Percentiles rank a stretch among this genome's conserved stretches.
phyloP scores from a whole-genome alignment of 345 rosid genomes.

The Salix suchowensis region DNA sequence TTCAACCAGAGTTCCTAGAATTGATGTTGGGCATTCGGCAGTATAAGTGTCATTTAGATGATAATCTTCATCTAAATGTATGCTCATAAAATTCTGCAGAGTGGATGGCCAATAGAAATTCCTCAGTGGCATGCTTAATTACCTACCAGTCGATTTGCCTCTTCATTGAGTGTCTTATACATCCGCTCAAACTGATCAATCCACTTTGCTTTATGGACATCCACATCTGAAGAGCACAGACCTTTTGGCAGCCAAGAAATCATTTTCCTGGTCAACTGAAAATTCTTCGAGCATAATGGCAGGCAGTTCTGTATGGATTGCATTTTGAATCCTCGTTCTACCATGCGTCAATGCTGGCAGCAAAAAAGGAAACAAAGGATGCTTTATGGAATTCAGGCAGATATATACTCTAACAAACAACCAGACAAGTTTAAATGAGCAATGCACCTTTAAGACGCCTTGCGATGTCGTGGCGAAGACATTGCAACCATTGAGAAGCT shows the following conservation, averaged over 20 bases:
- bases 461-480: neutral
- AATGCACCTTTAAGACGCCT: constrained; percentile 4
- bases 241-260: neutral
- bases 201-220: constrained; percentile 4
- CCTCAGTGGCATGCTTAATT: neutral
- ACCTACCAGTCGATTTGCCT: neutral
- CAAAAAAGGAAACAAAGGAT: neutral
- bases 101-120: neutral
- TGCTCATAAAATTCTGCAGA: neutral
- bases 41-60: neutral
- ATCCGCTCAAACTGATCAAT: neutral
- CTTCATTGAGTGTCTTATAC: neutral
- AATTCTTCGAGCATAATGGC: neutral
- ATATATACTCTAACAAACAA: neutral
- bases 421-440: neutral
- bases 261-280: neutral
- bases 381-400: neutral
- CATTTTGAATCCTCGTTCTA: constrained; percentile 3
- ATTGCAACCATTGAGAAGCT: constrained; percentile 5
- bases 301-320: constrained; percentile 10
- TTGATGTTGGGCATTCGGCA: neutral
- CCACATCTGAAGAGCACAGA: neutral
- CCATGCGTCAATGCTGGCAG: neutral
- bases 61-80: neutral
- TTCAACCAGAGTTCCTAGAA: constrained; percentile 8